These are phyloP conservation scores for Ophiostoma sp. DNA, from an alignment of 2,329 filamentous ascomycete species.

Conservation along the genomic window DNA sequence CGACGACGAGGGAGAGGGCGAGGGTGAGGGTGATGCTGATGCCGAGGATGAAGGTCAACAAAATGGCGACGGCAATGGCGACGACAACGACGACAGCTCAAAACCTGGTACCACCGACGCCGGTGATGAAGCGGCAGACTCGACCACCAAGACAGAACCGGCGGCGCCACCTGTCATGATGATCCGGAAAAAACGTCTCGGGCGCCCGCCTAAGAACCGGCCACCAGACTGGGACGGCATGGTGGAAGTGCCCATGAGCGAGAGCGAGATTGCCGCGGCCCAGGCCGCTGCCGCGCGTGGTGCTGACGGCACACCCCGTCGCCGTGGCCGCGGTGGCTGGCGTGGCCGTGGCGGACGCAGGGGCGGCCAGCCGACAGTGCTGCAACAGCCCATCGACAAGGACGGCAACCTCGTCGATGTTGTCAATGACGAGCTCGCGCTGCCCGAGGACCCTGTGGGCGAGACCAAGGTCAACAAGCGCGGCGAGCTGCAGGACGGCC, in stretches of 20 bases:
- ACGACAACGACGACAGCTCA: conserved; percentile 40
- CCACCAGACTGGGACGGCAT: conserved; percentile 71
- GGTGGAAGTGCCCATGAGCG: conserved; percentile 51
- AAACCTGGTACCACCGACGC: conserved; percentile 40
- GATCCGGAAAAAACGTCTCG: conserved; percentile 71
- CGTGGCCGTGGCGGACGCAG: conserved; percentile 59
- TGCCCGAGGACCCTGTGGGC: conserved; percentile 82
- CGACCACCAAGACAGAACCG: conserved; percentile 35
- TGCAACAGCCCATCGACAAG: conserved; percentile 85
- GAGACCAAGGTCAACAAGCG: conserved; percentile 90
- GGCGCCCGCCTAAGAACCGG: conserved; percentile 77
- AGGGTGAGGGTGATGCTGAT: conserved; percentile 34
- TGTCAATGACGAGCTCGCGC: conserved; percentile 80
- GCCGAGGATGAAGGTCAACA: conserved; percentile 43
- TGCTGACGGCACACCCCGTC: conserved; percentile 46
- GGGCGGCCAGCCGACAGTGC: conserved; percentile 59
- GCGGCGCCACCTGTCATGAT: conserved; percentile 56
- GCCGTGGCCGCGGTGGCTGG: conserved; percentile 67
- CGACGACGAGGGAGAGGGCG: conserved; percentile 38
- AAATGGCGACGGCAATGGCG: conserved; percentile 36
- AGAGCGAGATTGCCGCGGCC: conserved; percentile 30
- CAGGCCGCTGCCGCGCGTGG: conserved; percentile 17
- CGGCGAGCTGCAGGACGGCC: conserved; percentile 73
- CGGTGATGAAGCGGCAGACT: conserved; percentile 13
- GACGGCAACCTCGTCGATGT: conserved; percentile 91